phyloP scores from a whole-genome alignment of 2,329 filamentous ascomycete species.

The Colletotrichum noveboracense region DNA sequence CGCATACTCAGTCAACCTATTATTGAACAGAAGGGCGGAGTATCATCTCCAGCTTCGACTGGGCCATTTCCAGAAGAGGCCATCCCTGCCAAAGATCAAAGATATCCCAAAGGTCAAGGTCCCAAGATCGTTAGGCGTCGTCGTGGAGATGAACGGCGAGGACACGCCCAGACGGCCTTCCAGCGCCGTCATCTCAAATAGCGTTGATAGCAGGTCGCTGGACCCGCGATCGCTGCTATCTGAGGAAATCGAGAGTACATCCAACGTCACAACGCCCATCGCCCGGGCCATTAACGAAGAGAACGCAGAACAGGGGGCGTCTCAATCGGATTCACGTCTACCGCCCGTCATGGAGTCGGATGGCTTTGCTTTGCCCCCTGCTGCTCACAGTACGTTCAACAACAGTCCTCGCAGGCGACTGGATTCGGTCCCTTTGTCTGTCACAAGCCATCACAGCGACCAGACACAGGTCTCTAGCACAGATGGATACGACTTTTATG shows the following conservation, averaged over 20 bases:
- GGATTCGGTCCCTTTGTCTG: conserved; percentile 56
- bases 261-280: conserved; percentile 65
- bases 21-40: conserved; percentile 59
- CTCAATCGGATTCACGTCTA: conserved; percentile 42
- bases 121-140: conserved; percentile 28
- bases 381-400: conserved; percentile 41
- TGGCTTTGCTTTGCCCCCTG: conserved; percentile 55
- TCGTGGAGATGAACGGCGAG: conserved; percentile 33
- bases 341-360: conserved; percentile 56
- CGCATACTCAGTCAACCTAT: conserved; percentile 58
- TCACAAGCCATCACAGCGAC: conserved; percentile 55
- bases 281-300: conserved; percentile 55
- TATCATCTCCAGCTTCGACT: conserved; percentile 61
- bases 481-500: conserved; percentile 72
- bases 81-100: conserved; percentile 24
- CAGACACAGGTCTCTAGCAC: conserved; percentile 54
- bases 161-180: conserved; percentile 39
- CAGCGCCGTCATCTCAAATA: conserved; percentile 27
- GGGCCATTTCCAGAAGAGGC: conserved; percentile 39
- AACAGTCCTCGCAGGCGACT: conserved; percentile 48
- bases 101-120: conserved; percentile 33
- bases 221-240: conserved; percentile 52
- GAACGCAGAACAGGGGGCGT: conserved; percentile 26
- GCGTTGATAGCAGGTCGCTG: conserved; percentile 36
- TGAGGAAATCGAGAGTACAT: conserved; percentile 66